Percentiles rank a stretch among this genome's conserved stretches.
Evolutionary conservation across 306 rosid genomes (phyloP).

Genomic region (Cyamopsis tetragonoloba): DNA sequence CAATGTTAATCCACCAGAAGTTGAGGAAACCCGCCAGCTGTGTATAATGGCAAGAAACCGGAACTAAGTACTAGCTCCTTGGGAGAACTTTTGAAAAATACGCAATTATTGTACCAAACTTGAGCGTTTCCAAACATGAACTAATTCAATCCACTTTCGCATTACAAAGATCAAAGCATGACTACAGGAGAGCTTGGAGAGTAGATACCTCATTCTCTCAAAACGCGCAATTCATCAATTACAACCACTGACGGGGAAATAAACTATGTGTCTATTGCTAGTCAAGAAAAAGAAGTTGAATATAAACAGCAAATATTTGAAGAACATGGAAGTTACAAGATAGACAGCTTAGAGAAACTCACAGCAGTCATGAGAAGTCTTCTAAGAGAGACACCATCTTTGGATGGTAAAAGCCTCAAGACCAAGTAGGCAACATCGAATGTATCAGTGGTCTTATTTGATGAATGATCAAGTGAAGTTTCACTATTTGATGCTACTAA

Average conservation of each 20-base stretch:
- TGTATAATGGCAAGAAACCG: neutral
- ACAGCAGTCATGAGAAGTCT: slow-evolving; percentile 96
- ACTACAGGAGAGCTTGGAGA: neutral
- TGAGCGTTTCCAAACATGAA: neutral
- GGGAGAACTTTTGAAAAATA: no score
- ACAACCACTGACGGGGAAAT: neutral
- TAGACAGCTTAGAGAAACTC: slow-evolving; percentile 38
- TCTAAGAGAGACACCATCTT: slow-evolving; percentile 81
- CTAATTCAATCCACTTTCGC: neutral
- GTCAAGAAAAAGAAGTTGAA: neutral
- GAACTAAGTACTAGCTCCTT: no score
- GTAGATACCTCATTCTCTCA: neutral
- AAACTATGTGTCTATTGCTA: neutral
- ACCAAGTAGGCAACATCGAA: slow-evolving; percentile 64
- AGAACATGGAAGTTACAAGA: neutral
- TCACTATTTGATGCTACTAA: slow-evolving; percentile 43
- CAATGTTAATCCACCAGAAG: neutral
- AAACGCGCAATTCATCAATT: slow-evolving; percentile 6
- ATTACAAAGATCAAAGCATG: neutral
- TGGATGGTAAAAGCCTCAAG: slow-evolving; percentile 71
- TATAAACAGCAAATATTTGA: neutral
- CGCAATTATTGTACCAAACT: no score
- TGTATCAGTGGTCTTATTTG: slow-evolving; percentile 34
- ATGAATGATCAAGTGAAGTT: slow-evolving; percentile 30
- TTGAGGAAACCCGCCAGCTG: neutral